A percentile compares a stretch with the other conserved stretches of the same genome.
These are phyloP conservation scores for Musa balbisiana DNA, from an alignment of 202 grass and related monocot species.

Conservation along the genomic window DNA sequence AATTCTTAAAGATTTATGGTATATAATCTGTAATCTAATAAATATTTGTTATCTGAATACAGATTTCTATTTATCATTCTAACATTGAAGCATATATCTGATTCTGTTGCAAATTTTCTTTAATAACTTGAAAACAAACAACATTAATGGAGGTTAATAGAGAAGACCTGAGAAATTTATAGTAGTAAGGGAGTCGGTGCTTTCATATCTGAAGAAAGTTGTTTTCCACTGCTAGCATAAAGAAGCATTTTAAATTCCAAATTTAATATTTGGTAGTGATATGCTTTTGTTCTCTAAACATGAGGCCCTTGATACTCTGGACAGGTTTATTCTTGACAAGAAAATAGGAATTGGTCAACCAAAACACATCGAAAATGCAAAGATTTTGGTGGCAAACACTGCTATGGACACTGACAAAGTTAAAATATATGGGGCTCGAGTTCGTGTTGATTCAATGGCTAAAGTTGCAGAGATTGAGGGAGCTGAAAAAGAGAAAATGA, in stretches of 20 bases:
- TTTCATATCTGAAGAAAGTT: background rate
- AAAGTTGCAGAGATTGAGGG: conserved; percentile 92
- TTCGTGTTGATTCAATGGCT: conserved; percentile 86
- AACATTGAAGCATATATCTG: background rate
- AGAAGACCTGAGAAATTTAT: too few species aligned
- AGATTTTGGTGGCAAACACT: conserved; percentile 92
- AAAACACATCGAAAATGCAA: conserved; percentile 87
- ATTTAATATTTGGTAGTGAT: background rate
- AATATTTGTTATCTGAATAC: background rate
- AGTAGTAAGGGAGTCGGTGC: too few species aligned
- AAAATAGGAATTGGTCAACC: conserved; percentile 96
- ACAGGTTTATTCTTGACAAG: conserved; percentile 98
- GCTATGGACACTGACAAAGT: conserved; percentile 99
- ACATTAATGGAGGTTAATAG: background rate
- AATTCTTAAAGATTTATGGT: background rate
- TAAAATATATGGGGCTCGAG: conserved; percentile 90
- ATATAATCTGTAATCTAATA: background rate
- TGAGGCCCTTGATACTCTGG: conserved; percentile 15
- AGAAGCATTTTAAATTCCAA: background rate
- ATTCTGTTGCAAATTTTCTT: background rate
- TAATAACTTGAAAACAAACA: background rate
- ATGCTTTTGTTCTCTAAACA: background rate
- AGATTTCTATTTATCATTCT: background rate
- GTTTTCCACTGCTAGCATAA: background rate
- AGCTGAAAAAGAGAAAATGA: conserved; percentile 97